These are phyloP conservation scores for Beta macrorhiza DNA, from an alignment of 179 eudicot species.

Conservation along the genomic window DNA sequence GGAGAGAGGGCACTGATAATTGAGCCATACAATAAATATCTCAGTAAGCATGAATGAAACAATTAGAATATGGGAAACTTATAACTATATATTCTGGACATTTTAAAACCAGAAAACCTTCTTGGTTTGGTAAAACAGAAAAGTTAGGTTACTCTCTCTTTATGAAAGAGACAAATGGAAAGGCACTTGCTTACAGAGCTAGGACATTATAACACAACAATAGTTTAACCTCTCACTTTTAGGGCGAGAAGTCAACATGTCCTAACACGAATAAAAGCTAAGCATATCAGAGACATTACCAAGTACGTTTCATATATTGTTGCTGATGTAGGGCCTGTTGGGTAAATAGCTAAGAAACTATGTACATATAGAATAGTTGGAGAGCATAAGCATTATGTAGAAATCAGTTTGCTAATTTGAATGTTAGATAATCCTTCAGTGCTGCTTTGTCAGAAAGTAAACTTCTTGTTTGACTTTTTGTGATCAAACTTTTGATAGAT, in stretches of 20 bases:
- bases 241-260: too few relatives aligned
- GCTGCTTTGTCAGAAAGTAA: neutral
- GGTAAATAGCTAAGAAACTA: neutral
- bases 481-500: neutral
- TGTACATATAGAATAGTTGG: neutral
- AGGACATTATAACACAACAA: neutral
- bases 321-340: neutral
- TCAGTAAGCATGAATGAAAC: too few relatives aligned
- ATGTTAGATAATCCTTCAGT: neutral
- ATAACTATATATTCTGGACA: too few relatives aligned
- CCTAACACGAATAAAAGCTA: neutral
- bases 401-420: neutral
- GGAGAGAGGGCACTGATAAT: too few relatives aligned
- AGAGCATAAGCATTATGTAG: neutral
- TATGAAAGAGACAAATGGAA: neutral
- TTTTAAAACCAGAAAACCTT: neutral
- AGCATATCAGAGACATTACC: neutral
- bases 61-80: too few relatives aligned
- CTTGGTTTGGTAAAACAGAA: neutral
- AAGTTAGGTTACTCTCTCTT: too few relatives aligned
- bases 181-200: neutral
- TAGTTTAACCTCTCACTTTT: neutral
- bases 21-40: too few relatives aligned
- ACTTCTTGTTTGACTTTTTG: neutral
- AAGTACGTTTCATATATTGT: neutral